A percentile compares a stretch with the other conserved stretches of the same genome.
Evolutionary conservation across 139 green algal genomes (phyloP).

Genomic region (Volvox reticuliferus): DNA sequence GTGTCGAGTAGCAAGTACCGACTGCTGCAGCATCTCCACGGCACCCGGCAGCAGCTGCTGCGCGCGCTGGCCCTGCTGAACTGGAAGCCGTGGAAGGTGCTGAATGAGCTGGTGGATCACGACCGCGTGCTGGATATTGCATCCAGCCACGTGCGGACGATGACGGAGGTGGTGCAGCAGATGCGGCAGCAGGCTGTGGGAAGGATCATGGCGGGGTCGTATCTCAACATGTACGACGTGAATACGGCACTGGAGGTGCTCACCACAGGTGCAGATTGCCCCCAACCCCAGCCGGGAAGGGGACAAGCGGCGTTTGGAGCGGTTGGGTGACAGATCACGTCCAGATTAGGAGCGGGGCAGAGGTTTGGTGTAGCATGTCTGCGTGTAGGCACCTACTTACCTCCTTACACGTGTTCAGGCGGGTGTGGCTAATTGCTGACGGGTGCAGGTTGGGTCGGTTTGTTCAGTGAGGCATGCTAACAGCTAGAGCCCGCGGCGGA

Average conservation of each 20-base stretch:
- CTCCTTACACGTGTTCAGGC: too few species aligned
- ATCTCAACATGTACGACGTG: slow-evolving; percentile 59
- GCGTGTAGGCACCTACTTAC: too few species aligned
- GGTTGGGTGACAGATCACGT: too few species aligned
- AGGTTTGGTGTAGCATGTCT: too few species aligned
- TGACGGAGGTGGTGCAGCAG: slow-evolving; percentile 28
- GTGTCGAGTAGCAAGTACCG: slow-evolving; percentile 45
- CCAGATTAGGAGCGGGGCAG: too few species aligned
- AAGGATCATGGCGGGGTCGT: slow-evolving; percentile 45
- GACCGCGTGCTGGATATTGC: slow-evolving; percentile 57
- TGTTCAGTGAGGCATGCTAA: too few species aligned
- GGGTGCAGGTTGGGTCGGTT: too few species aligned
- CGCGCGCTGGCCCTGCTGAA: slow-evolving; percentile 50
- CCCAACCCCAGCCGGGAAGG: too few species aligned
- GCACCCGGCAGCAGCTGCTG: slow-evolving; percentile 60
- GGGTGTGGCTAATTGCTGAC: too few species aligned
- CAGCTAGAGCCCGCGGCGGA: too few species aligned
- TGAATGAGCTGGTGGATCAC: slow-evolving; percentile 53
- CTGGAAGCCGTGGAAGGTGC: slow-evolving; percentile 61
- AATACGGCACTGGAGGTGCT: slow-evolving; percentile 61
- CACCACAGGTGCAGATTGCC: slow-evolving; percentile 48
- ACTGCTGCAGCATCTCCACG: slow-evolving; percentile 53
- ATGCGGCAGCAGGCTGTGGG: slow-evolving; percentile 44
- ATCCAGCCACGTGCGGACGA: slow-evolving; percentile 47
- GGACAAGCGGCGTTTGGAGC: too few species aligned